Evolutionary conservation across 257 asterid genomes (phyloP).

Genomic region (Capsicum baccatum): DNA sequence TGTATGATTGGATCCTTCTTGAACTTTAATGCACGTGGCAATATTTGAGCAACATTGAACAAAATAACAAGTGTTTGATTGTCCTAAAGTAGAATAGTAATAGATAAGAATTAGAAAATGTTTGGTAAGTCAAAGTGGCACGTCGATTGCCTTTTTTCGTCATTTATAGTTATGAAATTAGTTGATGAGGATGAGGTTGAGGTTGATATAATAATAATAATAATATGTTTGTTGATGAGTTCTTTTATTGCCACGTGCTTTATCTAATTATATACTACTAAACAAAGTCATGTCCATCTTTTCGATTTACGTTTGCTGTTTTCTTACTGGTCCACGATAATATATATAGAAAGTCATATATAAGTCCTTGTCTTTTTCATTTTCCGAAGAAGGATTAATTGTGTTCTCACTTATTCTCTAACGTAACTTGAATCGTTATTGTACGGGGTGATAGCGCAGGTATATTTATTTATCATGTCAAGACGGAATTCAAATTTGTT

Average conservation of each 20-base stretch:
- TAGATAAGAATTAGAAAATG: slow-evolving; percentile 31
- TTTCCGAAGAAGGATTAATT: too few relatives aligned
- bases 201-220: slow-evolving; percentile 9
- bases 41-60: not conserved
- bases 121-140: slow-evolving; percentile 49
- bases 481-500: too few relatives aligned
- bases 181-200: slow-evolving; percentile 29
- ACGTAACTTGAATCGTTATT: too few relatives aligned
- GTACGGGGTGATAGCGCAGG: too few relatives aligned
- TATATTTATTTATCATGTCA: too few relatives aligned
- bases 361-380: not conserved
- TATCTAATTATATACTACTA: not conserved
- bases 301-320: not conserved
- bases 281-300: not conserved
- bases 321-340: not conserved
- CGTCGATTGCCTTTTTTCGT: slow-evolving; percentile 33
- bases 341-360: not conserved
- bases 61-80: not conserved
- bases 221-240: slow-evolving; percentile 23
- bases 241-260: slow-evolving; percentile 21
- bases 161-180: not conserved
- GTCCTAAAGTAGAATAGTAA: not conserved
- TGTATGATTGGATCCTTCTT: not conserved
- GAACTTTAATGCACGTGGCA: slow-evolving; percentile 44
- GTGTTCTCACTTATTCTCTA: too few relatives aligned